Conservation (phyloP, 371 early-diverging fungal genomes). For the Chytridium lagenaria region DNA sequence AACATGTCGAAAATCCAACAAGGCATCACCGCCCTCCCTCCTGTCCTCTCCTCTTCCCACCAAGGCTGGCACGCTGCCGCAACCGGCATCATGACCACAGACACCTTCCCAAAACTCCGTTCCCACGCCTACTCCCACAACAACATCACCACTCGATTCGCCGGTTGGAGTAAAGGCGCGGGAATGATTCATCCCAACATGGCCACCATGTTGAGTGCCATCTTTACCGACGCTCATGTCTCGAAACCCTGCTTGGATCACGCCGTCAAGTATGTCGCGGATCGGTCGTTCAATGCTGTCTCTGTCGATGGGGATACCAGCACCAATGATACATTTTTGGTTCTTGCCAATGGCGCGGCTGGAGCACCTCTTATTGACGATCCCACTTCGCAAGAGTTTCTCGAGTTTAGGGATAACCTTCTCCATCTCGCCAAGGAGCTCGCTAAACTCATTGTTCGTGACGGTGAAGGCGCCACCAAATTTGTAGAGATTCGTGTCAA, state of each 20-base stretch:
- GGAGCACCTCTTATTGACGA: conserved; percentile 35
- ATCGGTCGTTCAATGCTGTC: conserved; percentile 93
- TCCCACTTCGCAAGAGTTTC: conserved; percentile 58
- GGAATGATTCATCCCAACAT: conserved; percentile 79
- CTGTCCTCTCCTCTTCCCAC: conserved; percentile 48
- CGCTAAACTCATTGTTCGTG: conserved; percentile 86
- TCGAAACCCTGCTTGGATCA: conserved; percentile 66
- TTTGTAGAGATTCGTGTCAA: conserved; percentile 89
- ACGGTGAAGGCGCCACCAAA: conserved; percentile 97
- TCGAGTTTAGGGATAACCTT: conserved; percentile 72
- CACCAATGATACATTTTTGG: conserved; percentile 92
- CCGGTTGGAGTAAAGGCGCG: conserved; percentile 94
- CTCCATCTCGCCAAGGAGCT: conserved; percentile 82
- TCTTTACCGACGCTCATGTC: conserved; percentile 85
- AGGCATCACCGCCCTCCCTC: conserved; percentile 71
- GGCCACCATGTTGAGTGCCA: conserved; percentile 87
- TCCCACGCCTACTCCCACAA: conserved; percentile 63
- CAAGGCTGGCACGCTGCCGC: conserved; percentile 82
- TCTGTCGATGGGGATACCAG: conserved; percentile 95
- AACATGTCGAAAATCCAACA: conserved; percentile 80
- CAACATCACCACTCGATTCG: conserved; percentile 69
- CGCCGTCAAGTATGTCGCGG: conserved; percentile 81
- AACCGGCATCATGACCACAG: conserved; percentile 93
- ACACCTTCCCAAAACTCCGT: conserved; percentile 91
- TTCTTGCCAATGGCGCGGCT: conserved; percentile 86